These are phyloP conservation scores for Hypholoma fasciculare DNA, from an alignment of 768 basidiomycete genomes.

Conservation along the genomic window DNA sequence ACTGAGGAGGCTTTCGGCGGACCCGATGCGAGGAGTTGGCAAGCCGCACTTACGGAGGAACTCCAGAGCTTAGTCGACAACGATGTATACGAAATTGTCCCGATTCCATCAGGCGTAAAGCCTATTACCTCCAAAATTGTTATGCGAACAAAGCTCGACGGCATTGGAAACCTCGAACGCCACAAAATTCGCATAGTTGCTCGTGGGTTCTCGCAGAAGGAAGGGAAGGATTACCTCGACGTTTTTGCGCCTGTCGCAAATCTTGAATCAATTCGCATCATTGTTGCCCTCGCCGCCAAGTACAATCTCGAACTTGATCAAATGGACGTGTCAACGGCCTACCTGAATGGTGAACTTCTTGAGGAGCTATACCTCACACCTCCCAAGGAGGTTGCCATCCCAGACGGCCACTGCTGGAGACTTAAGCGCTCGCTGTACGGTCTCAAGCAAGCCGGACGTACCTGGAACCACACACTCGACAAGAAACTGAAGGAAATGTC, in stretches of 20 bases:
- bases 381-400: constrained; percentile 9
- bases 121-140: neutral
- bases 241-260: constrained; percentile 16
- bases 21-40: neutral
- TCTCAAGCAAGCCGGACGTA: constrained; percentile 14
- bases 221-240: neutral
- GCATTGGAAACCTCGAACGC: neutral
- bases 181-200: neutral
- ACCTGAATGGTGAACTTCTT: constrained; percentile 16
- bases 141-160: neutral
- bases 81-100: neutral
- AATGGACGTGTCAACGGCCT: constrained; percentile 19
- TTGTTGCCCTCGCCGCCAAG: constrained; percentile 14
- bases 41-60: neutral
- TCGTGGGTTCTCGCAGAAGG: neutral
- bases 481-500: constrained; percentile 9
- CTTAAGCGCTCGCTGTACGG: constrained; percentile 18
- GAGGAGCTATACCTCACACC: constrained; percentile 17
- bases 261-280: constrained; percentile 14
- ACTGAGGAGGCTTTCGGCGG: neutral
- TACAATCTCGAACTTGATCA: constrained; percentile 17
- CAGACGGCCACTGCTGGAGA: constrained; percentile 7
- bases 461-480: constrained; percentile 9
- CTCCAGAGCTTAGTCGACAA: neutral
- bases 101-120: neutral